Evolutionary conservation across 192 early-diverging fungal species (phyloP).

Genomic region (Mortierella alpina): DNA sequence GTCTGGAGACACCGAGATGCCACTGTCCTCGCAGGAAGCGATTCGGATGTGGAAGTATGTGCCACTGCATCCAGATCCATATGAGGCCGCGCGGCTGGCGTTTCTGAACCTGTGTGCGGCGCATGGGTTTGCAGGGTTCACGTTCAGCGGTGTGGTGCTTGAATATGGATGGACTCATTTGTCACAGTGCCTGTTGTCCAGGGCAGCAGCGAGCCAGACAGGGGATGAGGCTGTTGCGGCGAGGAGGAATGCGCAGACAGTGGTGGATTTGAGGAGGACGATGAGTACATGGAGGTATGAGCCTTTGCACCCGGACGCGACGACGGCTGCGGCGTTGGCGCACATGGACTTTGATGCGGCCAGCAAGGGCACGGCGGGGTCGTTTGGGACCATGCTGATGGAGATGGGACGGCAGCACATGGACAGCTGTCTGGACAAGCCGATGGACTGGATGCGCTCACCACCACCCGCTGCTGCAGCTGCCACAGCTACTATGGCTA

Average conservation of each 20-base stretch:
- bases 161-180: background rate
- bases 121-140: background rate
- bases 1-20: background rate
- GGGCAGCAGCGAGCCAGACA: background rate
- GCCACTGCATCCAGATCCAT: background rate
- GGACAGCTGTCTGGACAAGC: background rate
- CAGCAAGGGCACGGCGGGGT: background rate
- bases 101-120: background rate
- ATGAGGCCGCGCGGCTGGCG: background rate
- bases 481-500: no score
- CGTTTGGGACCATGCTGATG: background rate
- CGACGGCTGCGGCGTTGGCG: background rate
- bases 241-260: background rate
- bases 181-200: background rate
- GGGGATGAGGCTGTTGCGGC: background rate
- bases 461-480: no score
- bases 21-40: background rate
- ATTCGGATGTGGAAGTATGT: background rate
- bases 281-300: background rate
- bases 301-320: background rate
- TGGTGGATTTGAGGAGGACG: background rate
- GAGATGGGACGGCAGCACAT: background rate
- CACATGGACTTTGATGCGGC: conserved; percentile 7
- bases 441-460: no score
- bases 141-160: background rate